Evolutionary conservation across 1,284 basidiomycete species (phyloP).

Genomic region (Naganishia liquefaciens): DNA sequence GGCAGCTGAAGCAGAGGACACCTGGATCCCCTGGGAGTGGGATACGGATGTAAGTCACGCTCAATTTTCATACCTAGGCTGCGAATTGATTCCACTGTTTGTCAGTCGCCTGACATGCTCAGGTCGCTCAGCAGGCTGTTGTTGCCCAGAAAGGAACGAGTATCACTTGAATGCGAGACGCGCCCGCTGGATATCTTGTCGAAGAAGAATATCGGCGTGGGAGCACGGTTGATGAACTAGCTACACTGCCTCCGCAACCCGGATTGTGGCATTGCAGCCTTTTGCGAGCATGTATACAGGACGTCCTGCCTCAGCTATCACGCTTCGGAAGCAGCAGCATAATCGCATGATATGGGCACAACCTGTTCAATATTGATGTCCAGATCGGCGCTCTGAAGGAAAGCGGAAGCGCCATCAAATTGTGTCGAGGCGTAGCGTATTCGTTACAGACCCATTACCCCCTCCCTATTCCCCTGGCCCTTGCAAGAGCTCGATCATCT

Average conservation of each 20-base stretch:
- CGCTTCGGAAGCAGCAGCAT: neutral
- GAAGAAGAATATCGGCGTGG: constrained; percentile 34
- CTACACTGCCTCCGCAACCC: neutral
- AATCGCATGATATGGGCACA: neutral
- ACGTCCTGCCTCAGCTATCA: neutral
- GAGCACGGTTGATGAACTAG: constrained; percentile 32
- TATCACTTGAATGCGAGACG: constrained; percentile 43
- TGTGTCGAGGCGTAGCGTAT: no score
- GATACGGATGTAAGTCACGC: constrained; percentile 34
- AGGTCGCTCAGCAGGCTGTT: constrained; percentile 42
- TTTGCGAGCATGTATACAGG: neutral
- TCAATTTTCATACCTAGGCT: constrained; percentile 27
- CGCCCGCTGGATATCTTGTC: constrained; percentile 47
- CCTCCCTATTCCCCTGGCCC: no score
- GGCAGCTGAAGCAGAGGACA: constrained; percentile 46
- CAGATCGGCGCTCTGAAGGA: neutral
- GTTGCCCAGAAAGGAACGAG: constrained; percentile 41
- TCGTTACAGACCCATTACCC: no score
- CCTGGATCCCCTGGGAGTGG: constrained; percentile 50
- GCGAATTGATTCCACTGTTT: neutral
- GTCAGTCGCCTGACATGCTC: constrained; percentile 40
- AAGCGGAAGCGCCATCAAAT: no score
- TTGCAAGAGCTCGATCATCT: no score
- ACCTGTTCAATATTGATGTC: neutral
- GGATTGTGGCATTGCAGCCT: neutral